phyloP scores from a whole-genome alignment of 805 yeast genomes.

The Saccharomycopsis vini region DNA sequence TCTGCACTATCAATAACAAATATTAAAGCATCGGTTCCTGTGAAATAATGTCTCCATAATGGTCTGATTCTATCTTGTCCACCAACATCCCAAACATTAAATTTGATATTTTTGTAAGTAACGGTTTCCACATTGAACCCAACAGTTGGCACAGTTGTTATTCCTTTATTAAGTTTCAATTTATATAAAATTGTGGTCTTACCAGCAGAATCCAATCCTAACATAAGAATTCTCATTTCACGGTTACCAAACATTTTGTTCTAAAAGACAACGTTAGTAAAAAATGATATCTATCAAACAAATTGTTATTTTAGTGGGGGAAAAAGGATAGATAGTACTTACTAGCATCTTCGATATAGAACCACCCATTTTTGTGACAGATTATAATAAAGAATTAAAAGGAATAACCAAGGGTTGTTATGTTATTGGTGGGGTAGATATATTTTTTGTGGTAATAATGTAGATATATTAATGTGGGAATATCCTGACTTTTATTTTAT shows the following conservation, averaged over 20 bases:
- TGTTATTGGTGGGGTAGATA: too few relatives aligned
- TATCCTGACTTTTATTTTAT: too few relatives aligned
- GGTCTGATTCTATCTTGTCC: constrained; percentile 91
- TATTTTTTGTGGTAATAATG: too few relatives aligned
- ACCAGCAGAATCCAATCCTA: constrained; percentile 90
- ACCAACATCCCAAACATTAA: constrained; percentile 93
- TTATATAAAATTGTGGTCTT: constrained; percentile 83
- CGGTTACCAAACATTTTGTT: constrained; percentile 44
- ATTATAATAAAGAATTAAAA: too few relatives aligned
- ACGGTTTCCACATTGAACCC: constrained; percentile 91
- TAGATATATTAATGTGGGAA: too few relatives aligned
- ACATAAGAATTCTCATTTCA: constrained; percentile 66
- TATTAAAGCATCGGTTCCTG: constrained; percentile 85
- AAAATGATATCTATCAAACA: too few relatives aligned
- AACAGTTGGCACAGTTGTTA: constrained; percentile 83
- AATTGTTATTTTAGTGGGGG: too few relatives aligned
- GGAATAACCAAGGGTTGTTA: too few relatives aligned
- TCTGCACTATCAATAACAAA: constrained; percentile 86
- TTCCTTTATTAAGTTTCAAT: constrained; percentile 65
- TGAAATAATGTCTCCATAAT: constrained; percentile 90
- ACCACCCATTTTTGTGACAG: constrained; percentile 25
- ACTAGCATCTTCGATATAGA: constrained; percentile 28
- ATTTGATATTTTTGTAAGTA: constrained; percentile 69
- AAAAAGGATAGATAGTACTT: too few relatives aligned
- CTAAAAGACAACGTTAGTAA: constrained; percentile 21